Conservation (phyloP, 1,284 basidiomycete species). For the Cryptococcus maquisensis region DNA sequence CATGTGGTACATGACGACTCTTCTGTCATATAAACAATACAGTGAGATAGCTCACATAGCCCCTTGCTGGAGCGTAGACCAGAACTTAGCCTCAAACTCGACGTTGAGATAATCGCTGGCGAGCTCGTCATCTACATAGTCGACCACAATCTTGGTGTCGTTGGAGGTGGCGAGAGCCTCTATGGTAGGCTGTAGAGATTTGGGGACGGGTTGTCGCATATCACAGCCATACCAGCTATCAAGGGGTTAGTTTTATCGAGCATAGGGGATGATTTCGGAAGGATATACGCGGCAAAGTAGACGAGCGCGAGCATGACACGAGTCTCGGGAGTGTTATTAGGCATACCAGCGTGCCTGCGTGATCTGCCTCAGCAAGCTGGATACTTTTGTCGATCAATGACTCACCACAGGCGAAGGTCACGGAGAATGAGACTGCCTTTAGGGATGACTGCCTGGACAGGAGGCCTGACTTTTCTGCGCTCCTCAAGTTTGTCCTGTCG, state of each 20-base stretch:
- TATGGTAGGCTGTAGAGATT: constrained; percentile 8
- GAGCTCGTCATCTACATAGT: constrained; percentile 14
- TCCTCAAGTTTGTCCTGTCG: too few relatives aligned
- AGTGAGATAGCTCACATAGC: not conserved
- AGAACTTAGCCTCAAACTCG: constrained; percentile 14
- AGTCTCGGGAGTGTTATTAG: constrained; percentile 13
- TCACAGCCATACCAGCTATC: constrained; percentile 15
- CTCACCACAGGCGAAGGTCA: too few relatives aligned
- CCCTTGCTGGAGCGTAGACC: constrained; percentile 7
- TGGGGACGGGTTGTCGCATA: constrained; percentile 4
- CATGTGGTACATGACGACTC: too few relatives aligned
- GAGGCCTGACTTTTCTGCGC: too few relatives aligned
- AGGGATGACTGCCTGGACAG: too few relatives aligned
- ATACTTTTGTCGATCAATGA: too few relatives aligned
- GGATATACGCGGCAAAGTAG: constrained; percentile 13
- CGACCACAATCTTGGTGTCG: constrained; percentile 7
- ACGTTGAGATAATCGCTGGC: constrained; percentile 11
- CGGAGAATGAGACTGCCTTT: too few relatives aligned
- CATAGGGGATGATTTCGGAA: too few relatives aligned
- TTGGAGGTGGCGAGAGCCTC: constrained; percentile 8
- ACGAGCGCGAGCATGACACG: constrained; percentile 16
- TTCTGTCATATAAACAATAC: not conserved
- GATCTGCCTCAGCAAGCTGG: not conserved
- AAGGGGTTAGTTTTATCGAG: not conserved
- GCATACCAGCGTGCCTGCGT: constrained; percentile 19